These are phyloP conservation scores for Hanseniaspora mollemarum DNA, from an alignment of 805 yeast species.

Conservation along the genomic window DNA sequence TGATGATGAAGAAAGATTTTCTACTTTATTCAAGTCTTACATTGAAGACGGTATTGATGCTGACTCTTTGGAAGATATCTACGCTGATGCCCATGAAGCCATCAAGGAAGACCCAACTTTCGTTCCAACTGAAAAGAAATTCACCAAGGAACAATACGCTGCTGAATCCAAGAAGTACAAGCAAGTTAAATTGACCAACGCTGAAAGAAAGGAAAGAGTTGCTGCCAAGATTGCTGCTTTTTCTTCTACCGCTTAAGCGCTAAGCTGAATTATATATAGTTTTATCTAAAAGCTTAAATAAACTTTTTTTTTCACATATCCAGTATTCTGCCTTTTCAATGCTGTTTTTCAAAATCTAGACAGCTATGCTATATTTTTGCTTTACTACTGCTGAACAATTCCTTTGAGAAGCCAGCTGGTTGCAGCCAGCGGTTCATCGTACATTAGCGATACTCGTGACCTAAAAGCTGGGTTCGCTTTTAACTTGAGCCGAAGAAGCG, in stretches of 20 bases:
- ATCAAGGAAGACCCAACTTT: slow-evolving; percentile 92
- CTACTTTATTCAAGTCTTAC: slow-evolving; percentile 90
- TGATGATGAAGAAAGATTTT: slow-evolving; percentile 99
- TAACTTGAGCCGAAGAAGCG: no score
- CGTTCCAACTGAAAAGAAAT: slow-evolving; percentile 82
- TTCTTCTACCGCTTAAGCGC: slow-evolving; percentile 35
- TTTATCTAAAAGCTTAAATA: not conserved
- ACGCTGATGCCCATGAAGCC: slow-evolving; percentile 84
- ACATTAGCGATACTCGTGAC: no score
- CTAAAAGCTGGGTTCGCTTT: no score
- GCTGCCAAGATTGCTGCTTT: slow-evolving; percentile 90
- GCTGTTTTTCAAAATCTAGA: no score
- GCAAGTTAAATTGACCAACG: slow-evolving; percentile 77
- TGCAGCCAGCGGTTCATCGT: no score
- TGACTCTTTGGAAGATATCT: slow-evolving; percentile 90
- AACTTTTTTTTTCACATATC: no score
- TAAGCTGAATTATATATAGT: not conserved
- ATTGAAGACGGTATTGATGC: slow-evolving; percentile 94
- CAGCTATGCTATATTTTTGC: no score
- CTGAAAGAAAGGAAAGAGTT: slow-evolving; percentile 79
- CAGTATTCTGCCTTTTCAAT: no score
- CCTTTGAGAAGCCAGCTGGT: no score
- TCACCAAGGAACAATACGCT: slow-evolving; percentile 96
- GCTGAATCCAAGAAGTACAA: slow-evolving; percentile 90
- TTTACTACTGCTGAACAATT: no score